Evolutionary conservation across 192 early-diverging fungal genomes (phyloP), one percentile per base, ranked within the genome.

Genomic region (Globomyces pollinis-pini): DNA sequence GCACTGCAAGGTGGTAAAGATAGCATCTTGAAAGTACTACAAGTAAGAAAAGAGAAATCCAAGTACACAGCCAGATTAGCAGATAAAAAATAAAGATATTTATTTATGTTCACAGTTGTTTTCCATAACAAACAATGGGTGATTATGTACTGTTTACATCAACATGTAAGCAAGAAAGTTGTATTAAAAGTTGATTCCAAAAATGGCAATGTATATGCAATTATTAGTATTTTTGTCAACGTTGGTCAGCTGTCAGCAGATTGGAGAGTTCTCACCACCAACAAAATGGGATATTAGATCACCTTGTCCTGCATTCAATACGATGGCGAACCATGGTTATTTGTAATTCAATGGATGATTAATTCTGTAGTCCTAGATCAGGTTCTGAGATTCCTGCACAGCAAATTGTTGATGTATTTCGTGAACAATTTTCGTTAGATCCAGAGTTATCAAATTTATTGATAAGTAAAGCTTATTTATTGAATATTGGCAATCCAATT

Each of bases 251-350:
- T n/a, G n/a, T n/a, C n/a, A n/a, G n/a, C n/a, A n/a, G n/a, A n/a
- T n/a, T n/a, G n/a, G n/a, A n/a, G n/a, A 43, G 16, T 43, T 16
- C 16, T 18, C 13, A 43, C n/a, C 41, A 7, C 41, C 41, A 43
- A 18, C 20, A 18, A 12, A 12, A 18, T 43, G 15, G 0, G 47
- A 50, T 28, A 26, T 50, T 0, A 20, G 47, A 50, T 50, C 47
- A 5, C 31, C 39, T 9, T 56, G 53, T 23, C 61, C 55, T 1
- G 11, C 20, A 11, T 15, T 39, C 16, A 64, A 69, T 59, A 45
- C 35, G 50, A 1, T 60, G 50, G 64, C 69, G 26, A 71, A 71
- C 61, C 56, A 61, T 21, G 69, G 69, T 62, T 57, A 50, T 59
- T 35, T 70, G 18, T 7, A 36, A 36, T 36, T 12, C 35, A 36